A percentile compares a stretch with the other conserved stretches of the same genome.
These are phyloP conservation scores for Arthrobotrys iridis DNA, from an alignment of 2,329 filamentous ascomycete species.

Conservation along the genomic window DNA sequence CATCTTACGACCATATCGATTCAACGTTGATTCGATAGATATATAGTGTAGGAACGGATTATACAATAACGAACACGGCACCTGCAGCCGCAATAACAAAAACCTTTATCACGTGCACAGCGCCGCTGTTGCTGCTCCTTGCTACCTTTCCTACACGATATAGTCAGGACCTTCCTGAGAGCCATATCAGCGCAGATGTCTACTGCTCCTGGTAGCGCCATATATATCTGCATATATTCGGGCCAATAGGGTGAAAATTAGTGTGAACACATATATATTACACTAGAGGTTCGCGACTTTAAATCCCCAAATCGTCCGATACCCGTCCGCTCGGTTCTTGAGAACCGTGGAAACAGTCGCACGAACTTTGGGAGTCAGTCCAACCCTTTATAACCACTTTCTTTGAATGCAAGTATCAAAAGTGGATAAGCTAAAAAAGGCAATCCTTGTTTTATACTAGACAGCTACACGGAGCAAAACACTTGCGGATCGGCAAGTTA, in stretches of 20 bases:
- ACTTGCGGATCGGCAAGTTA: neutral
- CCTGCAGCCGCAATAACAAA: no score
- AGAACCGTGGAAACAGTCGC: neutral
- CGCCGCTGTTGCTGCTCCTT: no score
- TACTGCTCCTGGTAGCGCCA: no score
- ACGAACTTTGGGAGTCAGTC: conserved; percentile 1
- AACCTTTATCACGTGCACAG: no score
- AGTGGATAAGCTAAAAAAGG: no score
- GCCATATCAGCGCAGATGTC: neutral
- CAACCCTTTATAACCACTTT: no score
- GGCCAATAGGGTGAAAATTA: neutral
- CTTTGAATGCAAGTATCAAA: no score
- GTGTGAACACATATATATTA: neutral
- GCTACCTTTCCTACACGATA: neutral
- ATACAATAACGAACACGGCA: no score
- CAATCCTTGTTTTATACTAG: neutral
- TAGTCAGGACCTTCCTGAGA: neutral
- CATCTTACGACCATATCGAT: no score
- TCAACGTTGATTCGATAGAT: no score
- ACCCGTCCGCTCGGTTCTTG: neutral
- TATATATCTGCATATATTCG: neutral
- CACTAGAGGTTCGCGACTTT: neutral
- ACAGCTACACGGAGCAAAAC: neutral
- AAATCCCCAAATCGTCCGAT: neutral
- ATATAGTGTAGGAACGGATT: no score